Conservation (phyloP, 495 filamentous ascomycete species). For the Terfezia claveryi region DNA sequence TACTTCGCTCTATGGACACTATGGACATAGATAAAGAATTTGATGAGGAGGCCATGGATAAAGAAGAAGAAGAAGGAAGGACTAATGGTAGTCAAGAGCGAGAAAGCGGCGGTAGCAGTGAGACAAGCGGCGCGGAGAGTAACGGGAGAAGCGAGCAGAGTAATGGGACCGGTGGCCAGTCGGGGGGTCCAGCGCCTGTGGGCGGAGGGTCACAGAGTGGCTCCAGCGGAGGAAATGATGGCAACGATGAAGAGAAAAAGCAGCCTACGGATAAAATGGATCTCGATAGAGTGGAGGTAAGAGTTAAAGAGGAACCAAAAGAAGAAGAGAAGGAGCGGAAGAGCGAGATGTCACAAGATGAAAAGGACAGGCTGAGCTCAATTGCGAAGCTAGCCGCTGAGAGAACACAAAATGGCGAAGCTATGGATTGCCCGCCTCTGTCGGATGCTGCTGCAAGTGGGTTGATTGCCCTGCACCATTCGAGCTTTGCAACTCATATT, state of each 20-base stretch:
- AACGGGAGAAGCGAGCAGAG: conserved; percentile 1
- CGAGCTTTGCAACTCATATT: conserved; percentile 8
- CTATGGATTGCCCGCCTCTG: too few relatives aligned
- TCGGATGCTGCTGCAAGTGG: neutral
- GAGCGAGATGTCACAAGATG: too few relatives aligned
- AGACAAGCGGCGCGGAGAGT: neutral
- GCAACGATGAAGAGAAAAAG: neutral
- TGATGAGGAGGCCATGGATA: conserved; percentile 5
- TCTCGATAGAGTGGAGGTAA: too few relatives aligned
- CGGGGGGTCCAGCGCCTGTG: too few relatives aligned
- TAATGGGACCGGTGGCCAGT: conserved; percentile 1
- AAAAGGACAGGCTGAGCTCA: too few relatives aligned
- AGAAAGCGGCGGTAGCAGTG: conserved; percentile 2
- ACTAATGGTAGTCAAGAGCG: conserved; percentile 5
- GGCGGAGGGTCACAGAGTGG: too few relatives aligned
- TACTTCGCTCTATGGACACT: neutral
- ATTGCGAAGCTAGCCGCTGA: too few relatives aligned
- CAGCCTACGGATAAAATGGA: neutral
- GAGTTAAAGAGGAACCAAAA: neutral
- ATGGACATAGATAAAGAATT: conserved; percentile 14
- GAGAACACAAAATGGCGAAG: too few relatives aligned
- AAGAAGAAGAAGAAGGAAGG: neutral
- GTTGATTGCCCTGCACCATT: conserved; percentile 4
- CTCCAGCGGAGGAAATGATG: neutral
- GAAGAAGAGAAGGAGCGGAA: neutral